These are phyloP conservation scores for Stevia rebaudiana DNA, from an alignment of 140 eudicot species.

Conservation along the genomic window DNA sequence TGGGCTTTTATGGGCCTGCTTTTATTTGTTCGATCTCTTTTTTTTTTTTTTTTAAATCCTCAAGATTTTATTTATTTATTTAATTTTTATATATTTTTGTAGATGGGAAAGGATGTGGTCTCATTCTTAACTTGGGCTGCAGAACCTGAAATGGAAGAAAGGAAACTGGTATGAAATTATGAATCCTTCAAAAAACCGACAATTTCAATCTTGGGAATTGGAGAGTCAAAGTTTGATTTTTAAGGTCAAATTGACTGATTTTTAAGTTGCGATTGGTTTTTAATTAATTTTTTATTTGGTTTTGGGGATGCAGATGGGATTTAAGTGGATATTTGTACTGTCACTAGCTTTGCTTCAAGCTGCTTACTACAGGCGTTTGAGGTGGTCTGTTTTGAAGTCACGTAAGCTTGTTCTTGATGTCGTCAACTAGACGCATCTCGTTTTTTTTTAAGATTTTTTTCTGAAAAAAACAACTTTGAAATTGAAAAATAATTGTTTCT, in stretches of 20 bases:
- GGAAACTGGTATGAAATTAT: constrained; percentile 81
- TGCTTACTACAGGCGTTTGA: constrained; percentile 84
- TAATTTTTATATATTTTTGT: constrained; percentile 19
- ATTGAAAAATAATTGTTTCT: constrained; percentile 40
- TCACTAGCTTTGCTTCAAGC: constrained; percentile 92
- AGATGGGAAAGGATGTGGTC: constrained; percentile 96
- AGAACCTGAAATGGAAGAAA: constrained; percentile 99
- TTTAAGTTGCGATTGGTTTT: neutral
- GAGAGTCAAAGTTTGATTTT: neutral
- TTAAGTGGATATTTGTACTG: constrained; percentile 92
- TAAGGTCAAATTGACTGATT: constrained; percentile 8
- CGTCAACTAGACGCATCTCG: constrained; percentile 53
- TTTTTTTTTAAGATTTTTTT: constrained; percentile 12
- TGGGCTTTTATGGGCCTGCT: neutral
- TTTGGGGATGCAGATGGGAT: constrained; percentile 70
- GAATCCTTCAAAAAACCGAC: constrained; percentile 5
- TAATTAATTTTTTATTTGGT: neutral
- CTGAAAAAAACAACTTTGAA: constrained; percentile 8
- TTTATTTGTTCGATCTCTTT: neutral
- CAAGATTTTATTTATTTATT: neutral
- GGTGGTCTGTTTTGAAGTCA: constrained; percentile 89
- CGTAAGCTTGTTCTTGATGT: constrained; percentile 86
- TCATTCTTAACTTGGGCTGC: constrained; percentile 95
- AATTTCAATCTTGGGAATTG: neutral
- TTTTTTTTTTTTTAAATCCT: neutral